These are phyloP conservation scores for Candolleomyces efflorescens DNA, from an alignment of 768 basidiomycete genomes.

Conservation along the genomic window DNA sequence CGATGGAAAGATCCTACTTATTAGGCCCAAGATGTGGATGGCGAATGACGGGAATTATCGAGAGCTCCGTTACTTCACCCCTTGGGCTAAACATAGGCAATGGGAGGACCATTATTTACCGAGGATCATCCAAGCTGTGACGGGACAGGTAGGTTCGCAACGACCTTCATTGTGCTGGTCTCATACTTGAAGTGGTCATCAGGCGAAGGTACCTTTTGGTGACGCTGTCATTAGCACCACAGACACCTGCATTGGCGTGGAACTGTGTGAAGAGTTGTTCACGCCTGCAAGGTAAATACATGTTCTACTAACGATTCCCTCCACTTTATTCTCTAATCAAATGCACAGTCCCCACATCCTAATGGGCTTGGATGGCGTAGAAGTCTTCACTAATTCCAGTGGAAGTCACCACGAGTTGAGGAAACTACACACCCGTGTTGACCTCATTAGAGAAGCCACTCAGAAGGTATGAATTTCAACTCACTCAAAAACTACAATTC, in stretches of 20 bases:
- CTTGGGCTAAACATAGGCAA: constrained; percentile 87
- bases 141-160: constrained; percentile 63
- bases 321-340: neutral
- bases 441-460: constrained; percentile 96
- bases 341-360: constrained; percentile 81
- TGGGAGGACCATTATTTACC: constrained; percentile 93
- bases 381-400: constrained; percentile 98
- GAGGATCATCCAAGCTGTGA: constrained; percentile 81
- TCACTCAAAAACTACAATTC: neutral
- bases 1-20: constrained; percentile 83
- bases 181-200: neutral
- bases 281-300: constrained; percentile 90
- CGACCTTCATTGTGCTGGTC: too few relatives aligned
- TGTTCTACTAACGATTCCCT: constrained; percentile 19
- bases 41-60: constrained; percentile 99
- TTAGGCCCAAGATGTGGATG: constrained; percentile 99
- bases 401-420: constrained; percentile 98
- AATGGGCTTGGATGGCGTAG: constrained; percentile 98
- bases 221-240: constrained; percentile 90
- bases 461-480: constrained; percentile 57
- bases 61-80: constrained; percentile 84
- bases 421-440: constrained; percentile 88
- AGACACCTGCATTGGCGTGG: constrained; percentile 96
- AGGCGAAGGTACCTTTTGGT: constrained; percentile 92
- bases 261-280: constrained; percentile 96